Evolutionary conservation across 306 rosid species (phyloP).

Genomic region (Benincasa hispida): DNA sequence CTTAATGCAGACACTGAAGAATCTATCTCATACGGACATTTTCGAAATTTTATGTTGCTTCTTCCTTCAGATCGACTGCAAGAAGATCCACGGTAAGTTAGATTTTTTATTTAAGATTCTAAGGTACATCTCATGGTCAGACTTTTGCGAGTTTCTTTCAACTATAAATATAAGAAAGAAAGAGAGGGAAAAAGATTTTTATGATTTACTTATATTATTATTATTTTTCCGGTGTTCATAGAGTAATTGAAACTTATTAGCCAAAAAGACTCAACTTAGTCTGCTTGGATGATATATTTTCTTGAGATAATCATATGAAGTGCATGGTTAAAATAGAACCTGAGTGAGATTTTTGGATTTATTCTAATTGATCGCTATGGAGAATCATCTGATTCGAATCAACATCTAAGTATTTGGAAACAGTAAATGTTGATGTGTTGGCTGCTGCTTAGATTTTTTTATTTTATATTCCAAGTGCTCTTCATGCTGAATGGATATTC

Average conservation of each 20-base stretch:
- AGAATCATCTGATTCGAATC: neutral
- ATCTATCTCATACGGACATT: constrained; percentile 94
- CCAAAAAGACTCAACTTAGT: neutral
- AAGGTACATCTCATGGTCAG: neutral
- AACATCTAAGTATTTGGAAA: neutral
- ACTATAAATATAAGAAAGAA: neutral
- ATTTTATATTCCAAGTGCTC: neutral
- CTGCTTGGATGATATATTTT: neutral
- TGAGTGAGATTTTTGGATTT: neutral
- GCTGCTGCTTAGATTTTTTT: neutral
- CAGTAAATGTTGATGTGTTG: neutral
- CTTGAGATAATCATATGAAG: neutral
- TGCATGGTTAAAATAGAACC: neutral
- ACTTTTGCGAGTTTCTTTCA: neutral
- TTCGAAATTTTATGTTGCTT: constrained; percentile 91
- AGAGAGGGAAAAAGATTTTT: neutral
- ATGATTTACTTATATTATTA: neutral
- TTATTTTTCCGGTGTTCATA: neutral
- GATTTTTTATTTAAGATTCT: constrained; percentile 13
- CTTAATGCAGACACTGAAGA: constrained; percentile 85
- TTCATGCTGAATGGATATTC: neutral
- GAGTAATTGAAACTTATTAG: neutral
- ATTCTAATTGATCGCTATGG: neutral
- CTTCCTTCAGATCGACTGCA: constrained; percentile 98
- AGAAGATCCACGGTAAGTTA: constrained; percentile 90